A percentile compares a stretch with the other conserved stretches of the same genome.
Evolutionary conservation across 148 eudicot genomes (phyloP).

Genomic region (Persicaria tinctoria): DNA sequence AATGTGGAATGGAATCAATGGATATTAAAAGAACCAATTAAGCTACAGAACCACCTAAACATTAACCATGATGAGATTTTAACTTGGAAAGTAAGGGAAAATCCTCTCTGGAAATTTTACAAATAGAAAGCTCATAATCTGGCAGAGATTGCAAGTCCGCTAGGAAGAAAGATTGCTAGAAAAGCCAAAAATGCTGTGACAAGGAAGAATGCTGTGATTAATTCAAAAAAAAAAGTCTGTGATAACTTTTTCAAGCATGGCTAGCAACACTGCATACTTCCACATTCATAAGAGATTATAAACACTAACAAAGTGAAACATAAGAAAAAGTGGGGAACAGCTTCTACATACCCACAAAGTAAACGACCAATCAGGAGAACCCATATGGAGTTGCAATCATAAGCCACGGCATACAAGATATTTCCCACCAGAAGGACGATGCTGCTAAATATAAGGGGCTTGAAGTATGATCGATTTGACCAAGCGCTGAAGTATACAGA

Average conservation of each 20-base stretch:
- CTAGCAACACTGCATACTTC: not conserved
- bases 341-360: conserved; percentile 31
- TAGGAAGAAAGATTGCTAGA: too few species aligned
- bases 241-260: not conserved
- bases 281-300: not conserved
- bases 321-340: not conserved
- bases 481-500: conserved; percentile 82
- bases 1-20: not conserved
- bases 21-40: not conserved
- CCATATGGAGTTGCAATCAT: conserved; percentile 40
- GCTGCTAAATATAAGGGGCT: conserved; percentile 41
- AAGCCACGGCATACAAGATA: conserved; percentile 40
- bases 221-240: not conserved
- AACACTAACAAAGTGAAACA: not conserved
- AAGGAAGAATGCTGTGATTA: too few species aligned
- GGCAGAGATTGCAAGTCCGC: too few species aligned
- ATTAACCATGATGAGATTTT: too few species aligned
- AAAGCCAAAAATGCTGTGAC: too few species aligned
- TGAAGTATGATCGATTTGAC: conserved; percentile 50
- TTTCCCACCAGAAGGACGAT: conserved; percentile 38
- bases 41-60: not conserved
- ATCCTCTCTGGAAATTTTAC: too few species aligned
- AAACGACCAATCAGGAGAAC: conserved; percentile 34
- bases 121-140: too few species aligned
- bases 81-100: too few species aligned